Base-by-base conservation (phyloP, 345 rosid genomes). In the Salix suchowensis region DNA sequence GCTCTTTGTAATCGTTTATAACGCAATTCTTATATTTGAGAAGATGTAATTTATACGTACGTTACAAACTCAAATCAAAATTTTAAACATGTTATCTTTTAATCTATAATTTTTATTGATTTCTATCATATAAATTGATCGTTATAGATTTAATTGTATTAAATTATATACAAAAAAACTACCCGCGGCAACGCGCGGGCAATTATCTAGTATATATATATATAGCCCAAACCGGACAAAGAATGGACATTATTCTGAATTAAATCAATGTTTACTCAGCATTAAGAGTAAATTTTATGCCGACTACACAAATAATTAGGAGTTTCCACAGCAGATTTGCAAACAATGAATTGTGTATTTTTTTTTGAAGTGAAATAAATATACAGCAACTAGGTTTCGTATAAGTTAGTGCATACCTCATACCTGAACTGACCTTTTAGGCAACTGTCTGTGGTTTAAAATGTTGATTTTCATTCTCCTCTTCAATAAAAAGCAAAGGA, bases 401-500 rank as follows among this genome's bases (percentile, higher is more conserved):
- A 5, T 1, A 67, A 71, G 54, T 26, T 50, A 48, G 39, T 34
- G 64, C 36, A 10, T 67, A n/a, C 68, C 75, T 82, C 79, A 86
- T 23, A 67, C 81, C 65, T 37, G 72, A 37, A 60, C 75, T 6
- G 84, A 60, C 82, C 82, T 82, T 79, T 77, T 84, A 6, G 82
- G 67, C 12, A 83, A 65, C 70, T 82, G 92, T 84, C 87, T 85
- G 42, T 79, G 89, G 79, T 86, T 93, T 74, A 71, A 80, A n/a
- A 84, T 18, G 69, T 76, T 89, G 73, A 55, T 73, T 81, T 85
- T 88, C 77, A 76, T 81, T 81, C 89, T 88, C 78, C 85, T 84
- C 82, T 84, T 88, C 68, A 89, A 83, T 52, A 88, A 48, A 74
- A 88, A 76, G 81, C 85, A 85, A 36, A 91, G 79, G 79, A 93